Evolutionary conservation across 352 stramenopile genomes (phyloP).

Genomic region (Globisporangium middletonii): DNA sequence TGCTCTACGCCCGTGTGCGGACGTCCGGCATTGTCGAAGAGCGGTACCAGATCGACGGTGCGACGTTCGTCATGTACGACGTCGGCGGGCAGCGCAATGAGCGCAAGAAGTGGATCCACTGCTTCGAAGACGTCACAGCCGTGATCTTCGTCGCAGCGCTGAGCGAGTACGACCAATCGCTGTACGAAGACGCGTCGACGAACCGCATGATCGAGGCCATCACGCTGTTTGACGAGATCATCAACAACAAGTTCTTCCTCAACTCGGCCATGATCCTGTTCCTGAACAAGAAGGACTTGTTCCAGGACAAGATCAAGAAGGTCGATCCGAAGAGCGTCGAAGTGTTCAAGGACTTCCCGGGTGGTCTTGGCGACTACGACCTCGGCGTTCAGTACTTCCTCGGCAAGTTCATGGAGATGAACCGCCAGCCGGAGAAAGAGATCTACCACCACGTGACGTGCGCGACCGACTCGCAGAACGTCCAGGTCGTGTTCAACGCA

Average conservation of each 20-base stretch:
- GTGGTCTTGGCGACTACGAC: conserved; percentile 82
- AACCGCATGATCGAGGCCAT: conserved; percentile 96
- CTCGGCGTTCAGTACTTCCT: conserved; percentile 88
- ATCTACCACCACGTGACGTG: conserved; percentile 96
- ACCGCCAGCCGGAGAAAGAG: conserved; percentile 88
- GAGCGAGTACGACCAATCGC: conserved; percentile 92
- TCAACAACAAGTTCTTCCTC: conserved; percentile 93
- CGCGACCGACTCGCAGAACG: conserved; percentile 96
- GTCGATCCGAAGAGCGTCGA: conserved; percentile 89
- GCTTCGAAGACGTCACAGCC: conserved; percentile 94
- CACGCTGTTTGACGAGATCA: conserved; percentile 93
- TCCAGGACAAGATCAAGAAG: conserved; percentile 95
- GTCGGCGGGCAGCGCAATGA: conserved; percentile 96
- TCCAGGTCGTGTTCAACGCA: conserved; percentile 95
- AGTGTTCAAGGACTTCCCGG: conserved; percentile 89
- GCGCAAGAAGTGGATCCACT: conserved; percentile 97
- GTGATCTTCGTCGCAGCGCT: conserved; percentile 96
- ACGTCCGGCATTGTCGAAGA: conserved; percentile 96
- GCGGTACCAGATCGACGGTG: conserved; percentile 92
- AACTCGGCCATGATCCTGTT: conserved; percentile 95
- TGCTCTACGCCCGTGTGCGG: conserved; percentile 93
- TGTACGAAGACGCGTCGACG: conserved; percentile 92
- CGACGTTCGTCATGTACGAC: conserved; percentile 97
- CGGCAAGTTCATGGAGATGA: conserved; percentile 94
- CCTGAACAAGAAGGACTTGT: conserved; percentile 97